Conservation (phyloP, 495 filamentous ascomycete species). For the Podospora didyma region DNA sequence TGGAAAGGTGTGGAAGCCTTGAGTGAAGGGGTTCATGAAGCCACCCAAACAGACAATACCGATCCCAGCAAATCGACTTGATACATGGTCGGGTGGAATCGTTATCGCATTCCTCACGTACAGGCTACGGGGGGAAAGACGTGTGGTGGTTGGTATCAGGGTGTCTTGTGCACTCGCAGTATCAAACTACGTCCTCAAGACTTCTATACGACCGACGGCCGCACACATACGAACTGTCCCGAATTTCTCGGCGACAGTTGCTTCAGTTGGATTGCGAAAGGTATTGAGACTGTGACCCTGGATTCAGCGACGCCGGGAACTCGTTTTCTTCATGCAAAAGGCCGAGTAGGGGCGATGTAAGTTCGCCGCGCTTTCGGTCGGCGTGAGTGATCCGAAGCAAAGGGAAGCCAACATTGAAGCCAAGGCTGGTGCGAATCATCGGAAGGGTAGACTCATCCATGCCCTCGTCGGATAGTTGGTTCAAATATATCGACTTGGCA, state of each 20-base stretch:
- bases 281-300: not conserved
- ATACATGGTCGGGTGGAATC: slow-evolving; percentile 1
- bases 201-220: not conserved
- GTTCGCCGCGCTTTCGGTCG: not conserved
- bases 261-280: not conserved
- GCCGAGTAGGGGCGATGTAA: not conserved
- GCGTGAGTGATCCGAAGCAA: not conserved
- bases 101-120: not conserved
- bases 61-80: not conserved
- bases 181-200: no score
- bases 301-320: not conserved
- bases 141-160: not conserved
- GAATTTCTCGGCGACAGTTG: no score
- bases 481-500: not conserved
- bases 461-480: not conserved
- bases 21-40: not conserved
- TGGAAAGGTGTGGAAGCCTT: not conserved
- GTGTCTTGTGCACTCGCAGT: not conserved
- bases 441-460: not conserved
- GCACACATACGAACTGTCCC: not conserved
- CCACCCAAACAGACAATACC: not conserved
- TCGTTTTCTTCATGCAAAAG: not conserved
- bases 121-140: not conserved
- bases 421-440: not conserved
- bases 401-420: not conserved